Conservation (phyloP, 1,284 basidiomycete genomes). For the Ganoderma meredithae region DNA sequence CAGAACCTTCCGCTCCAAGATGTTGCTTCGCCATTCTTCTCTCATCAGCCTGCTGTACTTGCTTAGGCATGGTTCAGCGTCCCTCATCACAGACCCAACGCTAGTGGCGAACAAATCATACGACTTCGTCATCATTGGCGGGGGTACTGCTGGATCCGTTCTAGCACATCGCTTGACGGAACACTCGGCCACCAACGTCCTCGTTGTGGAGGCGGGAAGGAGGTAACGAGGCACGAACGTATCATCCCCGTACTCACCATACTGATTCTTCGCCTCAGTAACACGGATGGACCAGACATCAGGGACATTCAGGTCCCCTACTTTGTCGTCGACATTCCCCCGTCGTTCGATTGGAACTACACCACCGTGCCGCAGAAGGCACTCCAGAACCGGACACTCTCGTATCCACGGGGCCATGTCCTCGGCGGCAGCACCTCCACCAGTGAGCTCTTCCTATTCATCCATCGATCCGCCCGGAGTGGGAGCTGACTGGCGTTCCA, state of each 20-base stretch:
- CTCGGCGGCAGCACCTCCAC: constrained; percentile 25
- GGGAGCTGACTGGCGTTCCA: background rate
- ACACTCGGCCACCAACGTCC: background rate
- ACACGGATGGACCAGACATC: background rate
- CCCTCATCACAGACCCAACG: background rate
- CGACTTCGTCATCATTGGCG: constrained; percentile 4
- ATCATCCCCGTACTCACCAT: background rate
- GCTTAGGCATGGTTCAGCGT: background rate
- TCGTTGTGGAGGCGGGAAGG: background rate
- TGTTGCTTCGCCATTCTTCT: background rate
- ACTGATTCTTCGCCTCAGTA: background rate
- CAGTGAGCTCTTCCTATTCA: constrained; percentile 16
- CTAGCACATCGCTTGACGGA: background rate
- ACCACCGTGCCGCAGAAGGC: constrained; percentile 25
- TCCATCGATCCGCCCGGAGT: background rate
- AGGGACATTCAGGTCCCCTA: background rate
- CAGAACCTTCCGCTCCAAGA: background rate
- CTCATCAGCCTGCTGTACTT: background rate
- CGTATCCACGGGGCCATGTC: constrained; percentile 25
- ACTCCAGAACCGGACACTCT: constrained; percentile 14
- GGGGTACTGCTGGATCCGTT: background rate
- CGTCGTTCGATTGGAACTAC: constrained; percentile 26
- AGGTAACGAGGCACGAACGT: background rate
- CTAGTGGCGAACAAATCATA: background rate
- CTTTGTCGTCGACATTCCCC: constrained; percentile 2